Percentiles rank a stretch among this genome's conserved stretches.
Evolutionary conservation across 495 filamentous ascomycete species (phyloP).

Genomic region (Clohesyomyces aquaticus): DNA sequence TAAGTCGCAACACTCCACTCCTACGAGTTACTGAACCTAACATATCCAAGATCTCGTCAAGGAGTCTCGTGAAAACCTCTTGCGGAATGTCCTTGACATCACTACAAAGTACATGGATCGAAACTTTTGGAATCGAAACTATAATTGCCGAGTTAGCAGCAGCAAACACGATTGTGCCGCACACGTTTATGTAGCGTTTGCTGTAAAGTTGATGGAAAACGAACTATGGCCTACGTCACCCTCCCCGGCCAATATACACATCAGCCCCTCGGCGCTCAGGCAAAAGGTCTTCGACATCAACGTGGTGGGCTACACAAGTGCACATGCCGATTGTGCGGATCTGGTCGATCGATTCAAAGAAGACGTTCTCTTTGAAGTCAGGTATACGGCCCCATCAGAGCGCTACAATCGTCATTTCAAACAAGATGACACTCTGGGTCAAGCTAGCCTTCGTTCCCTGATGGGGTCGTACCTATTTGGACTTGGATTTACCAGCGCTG

Average conservation of each 20-base stretch:
- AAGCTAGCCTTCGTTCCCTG: not conserved
- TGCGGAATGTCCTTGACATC: not conserved
- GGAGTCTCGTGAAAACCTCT: not conserved
- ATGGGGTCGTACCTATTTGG: not conserved
- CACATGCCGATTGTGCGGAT: not conserved
- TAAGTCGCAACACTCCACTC: no score
- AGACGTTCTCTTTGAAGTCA: not conserved
- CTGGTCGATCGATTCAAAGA: not conserved
- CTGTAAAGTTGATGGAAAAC: not conserved
- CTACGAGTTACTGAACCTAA: no score
- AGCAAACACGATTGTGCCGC: not conserved
- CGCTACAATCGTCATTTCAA: not conserved
- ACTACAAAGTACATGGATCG: not conserved
- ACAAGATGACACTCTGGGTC: not conserved
- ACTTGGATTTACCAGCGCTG: not conserved
- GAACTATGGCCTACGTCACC: not conserved
- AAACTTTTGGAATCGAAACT: not conserved
- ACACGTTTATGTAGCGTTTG: not conserved
- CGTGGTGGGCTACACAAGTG: not conserved
- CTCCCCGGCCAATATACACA: not conserved
- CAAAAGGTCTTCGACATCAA: not conserved
- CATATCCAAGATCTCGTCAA: not conserved
- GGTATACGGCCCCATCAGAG: not conserved
- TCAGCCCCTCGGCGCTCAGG: not conserved
- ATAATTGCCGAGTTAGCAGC: not conserved